Evolutionary conservation across 768 basidiomycete species (phyloP), one percentile per base, ranked within the genome.

Genomic region (Leccinellum luteum): DNA sequence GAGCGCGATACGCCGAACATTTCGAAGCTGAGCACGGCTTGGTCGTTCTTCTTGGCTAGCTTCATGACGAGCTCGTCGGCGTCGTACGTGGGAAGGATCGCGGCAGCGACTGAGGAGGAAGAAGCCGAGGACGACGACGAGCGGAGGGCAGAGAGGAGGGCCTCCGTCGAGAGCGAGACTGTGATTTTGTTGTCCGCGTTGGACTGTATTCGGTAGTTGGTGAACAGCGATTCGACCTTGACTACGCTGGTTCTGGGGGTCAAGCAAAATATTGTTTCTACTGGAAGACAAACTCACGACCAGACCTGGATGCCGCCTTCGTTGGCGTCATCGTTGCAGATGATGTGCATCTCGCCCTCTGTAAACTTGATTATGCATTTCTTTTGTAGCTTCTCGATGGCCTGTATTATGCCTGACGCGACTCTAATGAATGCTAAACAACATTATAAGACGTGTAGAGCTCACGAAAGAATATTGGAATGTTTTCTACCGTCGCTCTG

Each of bases 231-330:
- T 38, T 81, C 77, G 9, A 85, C 79, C 69, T 85, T 87, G 65
- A 89, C 81, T 63, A 85, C 80, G 15, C 86, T 87, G 55, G 41
- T 44, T 41, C 52, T 19, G 1, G 48, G 38, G 13, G 58, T 69
- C 38, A 64, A 51, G 57, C 3, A 17, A 27, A 35, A n/a, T n/a
- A 48, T 5, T n/a, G 6, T 14, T 5, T 60, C 72, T 5, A 44
- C 50, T 25, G 75, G 77, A 78, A 31, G 32, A 35, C 2, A 19
- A 74, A 19, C 84, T 54, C 55, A 85, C 84, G 82, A 82, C 93
- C 93, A 94, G 52, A 94, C 90, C 69, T 94, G 92, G 4, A 92
- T 85, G 3, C 90, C 90, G 1, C 89, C 90, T 64, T 92, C 90
- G 63, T 85, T 87, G 38, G 83, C 81, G 54, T 92, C 89, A 51